Conservation (phyloP, 139 green algal species). For the Nannochloris sp. region DNA sequence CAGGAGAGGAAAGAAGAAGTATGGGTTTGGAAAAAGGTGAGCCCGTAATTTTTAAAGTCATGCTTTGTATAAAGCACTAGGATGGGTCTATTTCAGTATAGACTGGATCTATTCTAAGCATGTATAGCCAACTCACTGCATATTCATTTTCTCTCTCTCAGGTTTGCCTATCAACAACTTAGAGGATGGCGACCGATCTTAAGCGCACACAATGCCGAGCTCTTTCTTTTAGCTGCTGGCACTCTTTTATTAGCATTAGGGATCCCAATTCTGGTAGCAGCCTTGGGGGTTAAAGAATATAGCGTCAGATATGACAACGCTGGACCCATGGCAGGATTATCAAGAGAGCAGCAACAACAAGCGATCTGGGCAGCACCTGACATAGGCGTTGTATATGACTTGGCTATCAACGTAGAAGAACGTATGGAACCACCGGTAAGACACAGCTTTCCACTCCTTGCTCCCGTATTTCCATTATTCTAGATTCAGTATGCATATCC, state of each 20-base stretch:
- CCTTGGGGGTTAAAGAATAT: slow-evolving; percentile 28
- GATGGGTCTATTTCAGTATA: too few species aligned
- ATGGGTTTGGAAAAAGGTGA: background rate
- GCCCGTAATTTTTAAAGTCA: too few species aligned
- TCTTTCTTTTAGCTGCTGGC: slow-evolving; percentile 22
- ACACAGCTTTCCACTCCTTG: too few species aligned
- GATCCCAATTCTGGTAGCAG: slow-evolving; percentile 35
- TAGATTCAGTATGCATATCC: too few species aligned
- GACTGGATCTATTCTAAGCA: too few species aligned
- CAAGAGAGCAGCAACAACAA: background rate
- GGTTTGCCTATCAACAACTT: slow-evolving; percentile 34
- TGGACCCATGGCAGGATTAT: slow-evolving; percentile 9
- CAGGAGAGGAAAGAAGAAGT: background rate
- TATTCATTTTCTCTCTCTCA: too few species aligned
- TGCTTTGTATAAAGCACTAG: too few species aligned
- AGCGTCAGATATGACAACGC: slow-evolving; percentile 29
- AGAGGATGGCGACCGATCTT: slow-evolving; percentile 32
- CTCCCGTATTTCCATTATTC: too few species aligned
- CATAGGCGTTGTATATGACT: slow-evolving; percentile 1
- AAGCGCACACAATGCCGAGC: slow-evolving; percentile 18
- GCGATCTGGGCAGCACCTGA: slow-evolving; percentile 4
- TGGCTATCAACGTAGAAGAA: slow-evolving; percentile 17
- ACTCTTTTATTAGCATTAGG: slow-evolving; percentile 34
- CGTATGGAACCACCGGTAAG: slow-evolving; percentile 42
- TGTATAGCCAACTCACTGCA: too few species aligned